Conservation (phyloP, 2,329 filamentous ascomycete genomes). For the Fusarium marasasianum region DNA sequence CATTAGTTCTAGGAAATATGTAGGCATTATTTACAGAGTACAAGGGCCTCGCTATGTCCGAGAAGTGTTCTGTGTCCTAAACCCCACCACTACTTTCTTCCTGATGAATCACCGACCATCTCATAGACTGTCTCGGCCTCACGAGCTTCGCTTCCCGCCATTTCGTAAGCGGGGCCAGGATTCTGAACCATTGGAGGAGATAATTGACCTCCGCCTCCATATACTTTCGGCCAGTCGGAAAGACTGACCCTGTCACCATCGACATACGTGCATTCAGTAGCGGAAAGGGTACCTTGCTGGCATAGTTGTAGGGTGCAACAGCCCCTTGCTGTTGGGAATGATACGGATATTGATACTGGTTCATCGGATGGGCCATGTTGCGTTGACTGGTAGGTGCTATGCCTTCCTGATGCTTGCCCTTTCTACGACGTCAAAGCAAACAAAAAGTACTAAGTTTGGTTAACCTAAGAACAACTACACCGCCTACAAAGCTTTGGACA, state of each 20-base stretch:
- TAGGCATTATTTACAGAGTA: too few relatives aligned
- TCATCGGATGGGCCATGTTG: accelerated
- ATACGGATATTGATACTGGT: background rate
- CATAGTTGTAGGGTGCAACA: too few relatives aligned
- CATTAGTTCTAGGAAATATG: accelerated
- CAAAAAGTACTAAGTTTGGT: too few relatives aligned
- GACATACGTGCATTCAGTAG: background rate
- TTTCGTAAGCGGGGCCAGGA: background rate
- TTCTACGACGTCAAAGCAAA: background rate
- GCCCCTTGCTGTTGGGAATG: background rate
- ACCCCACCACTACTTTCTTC: background rate
- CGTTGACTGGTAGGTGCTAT: accelerated
- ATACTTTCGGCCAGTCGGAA: too few relatives aligned
- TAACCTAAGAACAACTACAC: too few relatives aligned
- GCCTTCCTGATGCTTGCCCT: accelerated
- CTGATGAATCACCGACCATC: background rate
- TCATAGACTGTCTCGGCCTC: background rate
- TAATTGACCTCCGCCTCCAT: background rate
- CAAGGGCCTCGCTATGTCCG: too few relatives aligned
- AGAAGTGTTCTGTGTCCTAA: too few relatives aligned
- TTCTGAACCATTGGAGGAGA: accelerated
- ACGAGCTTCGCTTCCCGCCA: background rate
- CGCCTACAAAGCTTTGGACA: too few relatives aligned
- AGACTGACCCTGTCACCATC: background rate
- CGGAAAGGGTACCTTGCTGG: too few relatives aligned